phyloP scores from a whole-genome alignment of 768 basidiomycete species.

The Kondoa subrosea region DNA sequence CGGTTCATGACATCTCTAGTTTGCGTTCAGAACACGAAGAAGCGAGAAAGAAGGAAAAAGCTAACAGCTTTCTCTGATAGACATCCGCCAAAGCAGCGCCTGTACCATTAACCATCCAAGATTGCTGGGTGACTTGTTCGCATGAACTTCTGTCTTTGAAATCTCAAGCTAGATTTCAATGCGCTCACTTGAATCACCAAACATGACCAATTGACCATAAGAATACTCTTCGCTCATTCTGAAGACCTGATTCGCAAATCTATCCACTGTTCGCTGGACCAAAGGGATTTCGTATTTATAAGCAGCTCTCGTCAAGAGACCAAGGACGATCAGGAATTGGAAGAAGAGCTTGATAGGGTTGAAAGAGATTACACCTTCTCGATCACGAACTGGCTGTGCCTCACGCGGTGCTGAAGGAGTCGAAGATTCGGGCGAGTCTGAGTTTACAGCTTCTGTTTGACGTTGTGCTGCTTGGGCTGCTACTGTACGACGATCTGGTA shows the following conservation, averaged over 20 bases:
- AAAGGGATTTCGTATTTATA: neutral
- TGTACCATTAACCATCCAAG: constrained; percentile 9
- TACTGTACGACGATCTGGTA: too few species aligned
- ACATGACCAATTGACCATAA: neutral
- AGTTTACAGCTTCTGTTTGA: neutral
- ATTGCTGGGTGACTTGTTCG: constrained; percentile 8
- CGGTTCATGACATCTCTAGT: too few species aligned
- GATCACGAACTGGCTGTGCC: neutral
- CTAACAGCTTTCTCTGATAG: constrained; percentile 11
- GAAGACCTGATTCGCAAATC: neutral
- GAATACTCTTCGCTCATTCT: neutral
- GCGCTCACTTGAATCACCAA: neutral
- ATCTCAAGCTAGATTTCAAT: neutral
- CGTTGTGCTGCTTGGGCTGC: too few species aligned
- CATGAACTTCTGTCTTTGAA: neutral
- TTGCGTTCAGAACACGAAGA: neutral
- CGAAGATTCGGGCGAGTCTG: neutral
- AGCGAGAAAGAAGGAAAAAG: neutral
- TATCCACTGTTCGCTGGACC: neutral
- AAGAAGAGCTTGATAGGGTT: neutral
- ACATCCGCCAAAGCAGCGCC: constrained; percentile 12
- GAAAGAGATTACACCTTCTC: neutral
- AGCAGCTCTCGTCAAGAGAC: neutral
- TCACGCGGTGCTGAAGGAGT: neutral
- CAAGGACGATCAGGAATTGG: neutral